Conservation (phyloP, 2,329 filamentous ascomycete genomes). For the Magnaporthiopsis rhizophila region DNA sequence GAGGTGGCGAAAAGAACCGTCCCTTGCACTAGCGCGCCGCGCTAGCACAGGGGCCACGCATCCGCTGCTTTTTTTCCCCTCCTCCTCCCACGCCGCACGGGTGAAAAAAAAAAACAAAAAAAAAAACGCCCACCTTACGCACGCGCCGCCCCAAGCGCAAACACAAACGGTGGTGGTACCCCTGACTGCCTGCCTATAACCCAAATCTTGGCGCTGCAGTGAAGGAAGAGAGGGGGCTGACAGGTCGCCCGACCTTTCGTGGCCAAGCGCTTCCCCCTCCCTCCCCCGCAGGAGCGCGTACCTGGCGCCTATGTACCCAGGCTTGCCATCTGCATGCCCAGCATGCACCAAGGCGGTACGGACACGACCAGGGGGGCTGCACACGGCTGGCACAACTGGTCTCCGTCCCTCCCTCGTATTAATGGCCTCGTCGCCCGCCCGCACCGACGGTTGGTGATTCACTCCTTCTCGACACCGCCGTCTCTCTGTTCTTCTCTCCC, state of each 20-base stretch:
- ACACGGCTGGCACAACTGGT: neutral
- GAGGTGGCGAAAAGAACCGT: neutral
- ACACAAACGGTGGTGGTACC: neutral
- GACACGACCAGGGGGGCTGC: neutral
- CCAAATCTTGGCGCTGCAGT: neutral
- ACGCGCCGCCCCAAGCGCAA: neutral
- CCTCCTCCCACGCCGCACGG: no score
- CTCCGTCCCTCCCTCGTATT: neutral
- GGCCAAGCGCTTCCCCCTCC: neutral
- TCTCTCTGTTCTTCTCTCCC: neutral
- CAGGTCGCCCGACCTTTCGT: neutral
- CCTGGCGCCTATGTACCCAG: neutral
- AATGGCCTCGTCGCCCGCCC: neutral
- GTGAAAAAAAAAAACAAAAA: neutral
- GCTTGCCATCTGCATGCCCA: neutral
- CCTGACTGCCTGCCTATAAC: no score
- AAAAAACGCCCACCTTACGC: neutral
- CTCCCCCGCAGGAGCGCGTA: neutral
- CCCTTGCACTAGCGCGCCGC: neutral
- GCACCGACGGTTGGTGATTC: neutral
- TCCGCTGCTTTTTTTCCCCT: no score
- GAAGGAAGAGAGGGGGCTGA: neutral
- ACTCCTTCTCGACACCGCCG: neutral
- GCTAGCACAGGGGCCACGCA: neutral
- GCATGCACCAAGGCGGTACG: no score